These are phyloP conservation scores for Solanum gandarillasii DNA, from an alignment of 257 asterid species.

Conservation along the genomic window DNA sequence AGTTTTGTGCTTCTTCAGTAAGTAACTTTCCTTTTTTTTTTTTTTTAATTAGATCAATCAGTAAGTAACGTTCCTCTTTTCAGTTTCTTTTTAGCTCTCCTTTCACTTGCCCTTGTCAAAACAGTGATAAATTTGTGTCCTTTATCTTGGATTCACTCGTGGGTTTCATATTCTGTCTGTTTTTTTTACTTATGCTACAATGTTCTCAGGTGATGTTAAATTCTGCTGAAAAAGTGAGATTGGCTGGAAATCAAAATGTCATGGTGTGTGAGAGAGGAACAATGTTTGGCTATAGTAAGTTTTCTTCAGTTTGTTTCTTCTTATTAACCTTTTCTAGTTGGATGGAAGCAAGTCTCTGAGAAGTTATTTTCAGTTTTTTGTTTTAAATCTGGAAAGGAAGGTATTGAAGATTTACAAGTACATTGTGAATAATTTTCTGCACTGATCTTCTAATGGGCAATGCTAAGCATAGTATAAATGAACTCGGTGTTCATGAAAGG, in stretches of 20 bases:
- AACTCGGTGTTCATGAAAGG: not conserved
- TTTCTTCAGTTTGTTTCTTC: not conserved
- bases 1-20: slow-evolving; percentile 87
- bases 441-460: not conserved
- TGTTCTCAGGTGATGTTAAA: slow-evolving; percentile 71
- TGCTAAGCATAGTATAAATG: not conserved
- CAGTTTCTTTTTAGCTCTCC: not conserved
- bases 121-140: not conserved
- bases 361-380: not conserved
- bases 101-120: not conserved
- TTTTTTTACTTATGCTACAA: not conserved
- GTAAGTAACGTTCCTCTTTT: slow-evolving; percentile 15
- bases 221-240: slow-evolving; percentile 86
- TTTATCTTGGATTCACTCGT: not conserved
- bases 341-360: not conserved
- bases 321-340: not conserved
- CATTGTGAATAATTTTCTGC: not conserved
- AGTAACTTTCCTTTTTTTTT: not conserved
- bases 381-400: not conserved
- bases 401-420: not conserved
- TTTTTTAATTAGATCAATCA: slow-evolving; percentile 5
- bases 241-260: slow-evolving; percentile 93
- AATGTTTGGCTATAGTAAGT: slow-evolving; percentile 94
- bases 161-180: not conserved
- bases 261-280: slow-evolving; percentile 99